phyloP scores from a whole-genome alignment of 441 rosid species.

The Pelargonium exstipulatum region DNA sequence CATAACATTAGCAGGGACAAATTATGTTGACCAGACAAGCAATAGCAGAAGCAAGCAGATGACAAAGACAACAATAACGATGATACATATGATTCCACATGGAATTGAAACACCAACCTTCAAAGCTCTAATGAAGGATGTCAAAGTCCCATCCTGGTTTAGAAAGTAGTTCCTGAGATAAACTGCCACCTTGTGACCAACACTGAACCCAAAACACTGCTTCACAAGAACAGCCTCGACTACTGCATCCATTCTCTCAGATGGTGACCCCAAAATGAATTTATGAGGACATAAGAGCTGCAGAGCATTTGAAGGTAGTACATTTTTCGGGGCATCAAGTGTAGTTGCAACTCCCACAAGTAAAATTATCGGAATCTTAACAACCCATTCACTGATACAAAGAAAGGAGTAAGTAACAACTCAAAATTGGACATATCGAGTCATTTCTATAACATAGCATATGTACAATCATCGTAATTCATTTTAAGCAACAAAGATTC shows the following conservation, averaged over 20 bases:
- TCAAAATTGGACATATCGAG: conserved; percentile 7
- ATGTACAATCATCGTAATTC: background rate
- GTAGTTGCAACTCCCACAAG: conserved; percentile 89
- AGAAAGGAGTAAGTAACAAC: conserved; percentile 16
- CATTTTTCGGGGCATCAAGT: conserved; percentile 55
- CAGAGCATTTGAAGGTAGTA: conserved; percentile 55
- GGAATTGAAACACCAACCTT: conserved; percentile 48
- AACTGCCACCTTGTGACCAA: conserved; percentile 68
- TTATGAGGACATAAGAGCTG: conserved; percentile 55
- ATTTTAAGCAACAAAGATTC: background rate
- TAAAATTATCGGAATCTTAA: conserved; percentile 68
- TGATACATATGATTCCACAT: conserved; percentile 1
- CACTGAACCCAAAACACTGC: conserved; percentile 61
- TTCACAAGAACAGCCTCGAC: conserved; percentile 71
- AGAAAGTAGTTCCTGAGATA: conserved; percentile 70
- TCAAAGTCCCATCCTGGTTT: conserved; percentile 79
- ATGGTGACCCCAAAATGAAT: conserved; percentile 69
- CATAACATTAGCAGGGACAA: conserved; percentile 15
- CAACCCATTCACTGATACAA: conserved; percentile 69
- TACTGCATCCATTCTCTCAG: conserved; percentile 80
- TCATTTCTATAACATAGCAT: background rate
- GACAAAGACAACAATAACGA: background rate
- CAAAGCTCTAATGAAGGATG: conserved; percentile 73
- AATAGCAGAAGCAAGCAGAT: conserved; percentile 12
- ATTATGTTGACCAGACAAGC: conserved; percentile 10